Evolutionary conservation across 192 early-diverging fungal species (phyloP), one percentile per base, ranked within the genome.

Genomic region (Bifiguratus adelaidae): DNA sequence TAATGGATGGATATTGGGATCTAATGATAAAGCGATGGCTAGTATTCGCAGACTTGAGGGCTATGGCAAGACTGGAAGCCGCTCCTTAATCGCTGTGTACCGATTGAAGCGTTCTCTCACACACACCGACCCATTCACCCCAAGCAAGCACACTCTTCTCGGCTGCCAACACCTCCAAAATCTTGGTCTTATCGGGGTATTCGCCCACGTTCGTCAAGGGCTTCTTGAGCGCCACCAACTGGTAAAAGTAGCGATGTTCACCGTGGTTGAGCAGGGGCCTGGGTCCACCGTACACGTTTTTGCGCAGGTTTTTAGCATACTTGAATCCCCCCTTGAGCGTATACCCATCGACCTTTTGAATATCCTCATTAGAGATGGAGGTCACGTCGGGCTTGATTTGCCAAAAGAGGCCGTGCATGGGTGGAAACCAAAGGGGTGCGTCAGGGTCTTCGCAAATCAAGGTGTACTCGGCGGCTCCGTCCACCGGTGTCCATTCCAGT

Each of bases 101-200:
- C n/a, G n/a, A n/a, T n/a, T n/a, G n/a, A n/a, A 45, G 12, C 3
- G 16, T 45, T 45, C 44, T 45, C 13, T 45, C 44, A 18, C 32
- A 45, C 3, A 29, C 27, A 45, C 44, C 44, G 11, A 45, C 22
- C 44, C 44, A 45, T 28, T 29, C 28, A 12, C 44, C 44, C 44
- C 44, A 45, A 5, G 44, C 44, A 16, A 45, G 32, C 2, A 45
- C 27, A 30, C 32, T 30, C 29, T 30, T 20, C 5, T 45, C 4
- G 1, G 19, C 24, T n/a, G n/a, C n/a, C 11, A 45, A 7, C 29
- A 6, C 27, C 15, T 45, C 32, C 21, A 45, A 20, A 7, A 45
- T 7, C 2, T 28, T 30, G 8, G 25, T 8, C 5, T 19, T 30
- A 15, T 4, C 6, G 9, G 44, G 15, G 27, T 29, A 18, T 2